phyloP scores from a whole-genome alignment of 2,329 filamentous ascomycete genomes.

The Apiospora arundinis region DNA sequence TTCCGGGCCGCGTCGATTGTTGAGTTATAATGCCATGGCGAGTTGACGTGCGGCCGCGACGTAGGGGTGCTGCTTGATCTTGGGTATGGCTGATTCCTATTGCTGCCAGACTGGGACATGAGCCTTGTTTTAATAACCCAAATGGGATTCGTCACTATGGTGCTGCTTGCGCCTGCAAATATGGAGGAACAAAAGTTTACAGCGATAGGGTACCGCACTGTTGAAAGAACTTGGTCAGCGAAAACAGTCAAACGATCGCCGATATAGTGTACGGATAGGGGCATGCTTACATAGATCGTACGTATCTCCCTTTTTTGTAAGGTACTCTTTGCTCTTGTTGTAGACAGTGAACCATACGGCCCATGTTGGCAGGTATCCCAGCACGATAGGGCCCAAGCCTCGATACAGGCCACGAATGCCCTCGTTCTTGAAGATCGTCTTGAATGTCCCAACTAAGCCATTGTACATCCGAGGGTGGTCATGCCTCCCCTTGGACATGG shows the following conservation, averaged over 20 bases:
- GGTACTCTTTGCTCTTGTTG: slow-evolving; percentile 81
- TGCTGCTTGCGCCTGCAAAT: slow-evolving; percentile 89
- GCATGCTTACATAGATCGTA: slow-evolving; percentile 10
- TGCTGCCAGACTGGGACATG: slow-evolving; percentile 81
- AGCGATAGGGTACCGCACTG: slow-evolving; percentile 71
- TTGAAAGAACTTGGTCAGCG: neutral
- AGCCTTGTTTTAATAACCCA: slow-evolving; percentile 99
- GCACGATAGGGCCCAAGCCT: slow-evolving; percentile 89
- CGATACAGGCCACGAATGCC: slow-evolving; percentile 91
- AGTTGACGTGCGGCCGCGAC: slow-evolving; percentile 60
- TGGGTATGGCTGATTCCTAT: slow-evolving; percentile 53
- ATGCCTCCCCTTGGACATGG: slow-evolving; percentile 54
- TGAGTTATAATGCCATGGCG: slow-evolving; percentile 89
- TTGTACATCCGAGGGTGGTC: slow-evolving; percentile 73
- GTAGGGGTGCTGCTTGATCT: slow-evolving; percentile 61
- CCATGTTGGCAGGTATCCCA: slow-evolving; percentile 97
- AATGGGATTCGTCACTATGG: slow-evolving; percentile 93
- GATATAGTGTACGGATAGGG: neutral
- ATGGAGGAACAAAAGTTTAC: slow-evolving; percentile 90
- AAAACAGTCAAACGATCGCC: neutral
- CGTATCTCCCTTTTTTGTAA: slow-evolving; percentile 41
- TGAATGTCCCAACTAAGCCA: slow-evolving; percentile 86
- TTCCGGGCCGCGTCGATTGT: slow-evolving; percentile 92
- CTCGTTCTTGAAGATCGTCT: slow-evolving; percentile 85
- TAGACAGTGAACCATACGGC: slow-evolving; percentile 98